Evolutionary conservation across 257 asterid genomes (phyloP).

Genomic region (Nicotiana tabacum): DNA sequence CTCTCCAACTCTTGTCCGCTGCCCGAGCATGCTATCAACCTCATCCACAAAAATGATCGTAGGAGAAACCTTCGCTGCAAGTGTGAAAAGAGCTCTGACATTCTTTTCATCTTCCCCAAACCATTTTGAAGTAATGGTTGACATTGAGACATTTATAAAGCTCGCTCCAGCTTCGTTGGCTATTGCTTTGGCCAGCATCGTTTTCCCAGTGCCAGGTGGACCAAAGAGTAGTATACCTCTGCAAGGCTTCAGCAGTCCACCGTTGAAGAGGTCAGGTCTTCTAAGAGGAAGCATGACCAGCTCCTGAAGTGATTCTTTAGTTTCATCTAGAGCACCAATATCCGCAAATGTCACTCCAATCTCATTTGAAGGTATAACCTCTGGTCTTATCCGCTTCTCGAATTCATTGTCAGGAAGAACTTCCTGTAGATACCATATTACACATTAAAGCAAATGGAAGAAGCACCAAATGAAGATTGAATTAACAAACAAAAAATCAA

Average conservation of each 20-base stretch:
- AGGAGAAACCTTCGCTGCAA: constrained; percentile 94
- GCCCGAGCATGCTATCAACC: constrained; percentile 99
- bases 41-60: constrained; percentile 94
- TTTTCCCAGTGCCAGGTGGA: constrained; percentile 99
- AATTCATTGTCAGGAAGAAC: constrained; percentile 87
- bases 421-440: constrained; percentile 49
- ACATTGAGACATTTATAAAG: constrained; percentile 95
- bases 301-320: constrained; percentile 92
- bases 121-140: constrained; percentile 97
- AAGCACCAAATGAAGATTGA: not conserved
- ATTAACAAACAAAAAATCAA: not conserved
- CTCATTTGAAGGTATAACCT: constrained; percentile 87
- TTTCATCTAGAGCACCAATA: constrained; percentile 84
- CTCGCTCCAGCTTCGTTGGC: constrained; percentile 98
- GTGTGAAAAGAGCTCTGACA: constrained; percentile 94
- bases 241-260: constrained; percentile 98
- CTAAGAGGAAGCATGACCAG: constrained; percentile 98
- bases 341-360: constrained; percentile 87
- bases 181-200: constrained; percentile 99
- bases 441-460: constrained; percentile 2
- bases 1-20: constrained; percentile 89
- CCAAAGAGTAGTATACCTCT: constrained; percentile 95
- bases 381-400: constrained; percentile 92
- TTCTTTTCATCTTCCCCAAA: constrained; percentile 97
- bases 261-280: constrained; percentile 91